Evolutionary conservation across 1,284 basidiomycete genomes (phyloP).

Genomic region (Hemileia vastatrix): DNA sequence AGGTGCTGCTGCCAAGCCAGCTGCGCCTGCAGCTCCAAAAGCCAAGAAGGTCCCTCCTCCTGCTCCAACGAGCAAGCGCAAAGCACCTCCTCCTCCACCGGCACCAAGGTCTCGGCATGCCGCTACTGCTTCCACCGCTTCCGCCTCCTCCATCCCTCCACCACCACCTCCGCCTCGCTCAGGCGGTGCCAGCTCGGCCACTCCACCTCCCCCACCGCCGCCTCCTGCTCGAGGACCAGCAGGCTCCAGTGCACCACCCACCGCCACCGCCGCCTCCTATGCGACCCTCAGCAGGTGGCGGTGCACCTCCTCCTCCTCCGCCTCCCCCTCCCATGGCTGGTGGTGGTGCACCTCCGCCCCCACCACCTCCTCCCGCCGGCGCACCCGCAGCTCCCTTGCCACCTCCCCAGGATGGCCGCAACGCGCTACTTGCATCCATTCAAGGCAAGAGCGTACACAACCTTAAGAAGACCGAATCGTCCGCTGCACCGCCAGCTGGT

Average conservation of each 20-base stretch:
- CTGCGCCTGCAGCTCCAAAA: slow-evolving; percentile 51
- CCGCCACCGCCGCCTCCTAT: background rate
- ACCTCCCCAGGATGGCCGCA: slow-evolving; percentile 21
- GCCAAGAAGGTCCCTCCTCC: background rate
- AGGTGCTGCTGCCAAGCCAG: slow-evolving; percentile 49
- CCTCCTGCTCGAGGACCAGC: too few relatives aligned
- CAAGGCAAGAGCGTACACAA: slow-evolving; percentile 61
- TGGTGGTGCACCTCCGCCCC: slow-evolving; percentile 32
- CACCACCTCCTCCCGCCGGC: slow-evolving; percentile 37
- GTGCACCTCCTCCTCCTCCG: background rate
- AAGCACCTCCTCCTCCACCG: too few relatives aligned
- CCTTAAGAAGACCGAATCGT: slow-evolving; percentile 53
- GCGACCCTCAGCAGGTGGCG: background rate
- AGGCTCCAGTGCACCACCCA: background rate
- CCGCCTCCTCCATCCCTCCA: too few relatives aligned
- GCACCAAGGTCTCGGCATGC: too few relatives aligned
- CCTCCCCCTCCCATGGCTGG: slow-evolving; percentile 43
- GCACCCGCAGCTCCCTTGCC: background rate
- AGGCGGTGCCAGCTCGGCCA: too few relatives aligned
- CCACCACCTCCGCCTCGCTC: too few relatives aligned
- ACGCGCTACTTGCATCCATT: slow-evolving; percentile 58
- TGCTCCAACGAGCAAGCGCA: background rate
- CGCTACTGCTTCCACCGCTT: too few relatives aligned
- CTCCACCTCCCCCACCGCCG: too few relatives aligned
- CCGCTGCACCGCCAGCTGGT: background rate